Conservation (phyloP, 768 basidiomycete species). For the Amanita rimosa region DNA sequence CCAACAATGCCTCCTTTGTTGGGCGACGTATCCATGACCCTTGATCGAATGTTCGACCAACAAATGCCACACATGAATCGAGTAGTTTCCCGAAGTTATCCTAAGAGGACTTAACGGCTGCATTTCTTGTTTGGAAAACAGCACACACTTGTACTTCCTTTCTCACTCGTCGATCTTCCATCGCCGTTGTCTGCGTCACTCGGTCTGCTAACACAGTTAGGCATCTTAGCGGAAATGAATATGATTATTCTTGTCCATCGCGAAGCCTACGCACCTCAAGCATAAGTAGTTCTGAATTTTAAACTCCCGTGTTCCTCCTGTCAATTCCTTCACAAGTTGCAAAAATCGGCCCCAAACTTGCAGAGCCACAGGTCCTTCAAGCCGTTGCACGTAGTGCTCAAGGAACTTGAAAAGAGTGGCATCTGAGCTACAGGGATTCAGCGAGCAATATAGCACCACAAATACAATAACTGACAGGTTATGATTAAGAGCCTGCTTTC, state of each 20-base stretch:
- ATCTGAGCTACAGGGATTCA: constrained; percentile 44
- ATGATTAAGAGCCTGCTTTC: constrained; percentile 49
- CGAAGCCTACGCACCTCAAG: constrained; percentile 40
- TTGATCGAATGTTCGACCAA: constrained; percentile 63
- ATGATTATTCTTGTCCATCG: not conserved
- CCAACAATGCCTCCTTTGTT: constrained; percentile 47
- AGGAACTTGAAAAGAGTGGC: constrained; percentile 72
- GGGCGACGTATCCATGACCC: constrained; percentile 71
- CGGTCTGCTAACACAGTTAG: constrained; percentile 73
- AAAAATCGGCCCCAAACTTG: constrained; percentile 86
- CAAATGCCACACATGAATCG: constrained; percentile 65
- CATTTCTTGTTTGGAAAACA: not conserved
- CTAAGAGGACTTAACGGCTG: constrained; percentile 18
- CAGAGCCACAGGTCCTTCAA: constrained; percentile 86
- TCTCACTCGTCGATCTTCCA: constrained; percentile 81
- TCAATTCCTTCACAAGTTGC: constrained; percentile 68
- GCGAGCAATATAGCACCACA: not conserved
- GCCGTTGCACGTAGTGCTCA: constrained; percentile 68
- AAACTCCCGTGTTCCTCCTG: constrained; percentile 54
- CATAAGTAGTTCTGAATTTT: constrained; percentile 61
- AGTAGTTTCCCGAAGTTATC: constrained; percentile 81
- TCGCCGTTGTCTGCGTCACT: constrained; percentile 76
- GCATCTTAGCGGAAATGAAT: constrained; percentile 34
- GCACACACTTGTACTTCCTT: constrained; percentile 73
- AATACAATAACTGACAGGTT: constrained; percentile 42